These are phyloP conservation scores for Jatropha multifida DNA, from an alignment of 441 rosid species.

Conservation along the genomic window DNA sequence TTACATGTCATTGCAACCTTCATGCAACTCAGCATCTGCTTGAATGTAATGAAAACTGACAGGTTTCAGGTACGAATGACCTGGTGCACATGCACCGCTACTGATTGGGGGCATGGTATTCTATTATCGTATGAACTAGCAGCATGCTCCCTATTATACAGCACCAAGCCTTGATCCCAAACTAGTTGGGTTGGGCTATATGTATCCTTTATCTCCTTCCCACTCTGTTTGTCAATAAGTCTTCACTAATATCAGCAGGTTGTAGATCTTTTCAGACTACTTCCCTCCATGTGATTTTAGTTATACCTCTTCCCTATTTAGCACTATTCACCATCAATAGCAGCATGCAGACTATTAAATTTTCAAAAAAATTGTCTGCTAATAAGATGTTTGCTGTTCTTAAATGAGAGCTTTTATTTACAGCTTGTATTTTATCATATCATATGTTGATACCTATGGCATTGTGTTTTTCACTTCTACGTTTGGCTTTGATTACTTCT, in stretches of 20 bases:
- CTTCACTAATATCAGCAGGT: no score
- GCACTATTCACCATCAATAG: no score
- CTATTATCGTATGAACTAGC: neutral
- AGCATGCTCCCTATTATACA: neutral
- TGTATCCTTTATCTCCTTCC: no score
- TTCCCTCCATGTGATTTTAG: no score
- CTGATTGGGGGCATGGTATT: neutral
- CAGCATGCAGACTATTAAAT: no score
- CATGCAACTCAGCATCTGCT: neutral
- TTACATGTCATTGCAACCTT: neutral
- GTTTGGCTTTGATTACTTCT: neutral
- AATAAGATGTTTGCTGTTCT: neutral
- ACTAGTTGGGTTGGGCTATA: no score
- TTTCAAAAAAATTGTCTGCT: neutral
- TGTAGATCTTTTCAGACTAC: no score
- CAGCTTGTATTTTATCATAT: neutral
- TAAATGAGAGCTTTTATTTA: neutral
- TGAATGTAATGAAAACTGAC: neutral
- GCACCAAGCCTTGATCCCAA: no score
- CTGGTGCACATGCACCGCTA: neutral
- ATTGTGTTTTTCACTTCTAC: neutral
- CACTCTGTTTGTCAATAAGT: no score
- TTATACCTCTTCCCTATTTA: no score
- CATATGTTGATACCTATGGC: neutral
- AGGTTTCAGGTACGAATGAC: neutral